Base-by-base conservation (phyloP, 2,329 filamentous ascomycete species). In the Atkinsonella hypoxylon region DNA sequence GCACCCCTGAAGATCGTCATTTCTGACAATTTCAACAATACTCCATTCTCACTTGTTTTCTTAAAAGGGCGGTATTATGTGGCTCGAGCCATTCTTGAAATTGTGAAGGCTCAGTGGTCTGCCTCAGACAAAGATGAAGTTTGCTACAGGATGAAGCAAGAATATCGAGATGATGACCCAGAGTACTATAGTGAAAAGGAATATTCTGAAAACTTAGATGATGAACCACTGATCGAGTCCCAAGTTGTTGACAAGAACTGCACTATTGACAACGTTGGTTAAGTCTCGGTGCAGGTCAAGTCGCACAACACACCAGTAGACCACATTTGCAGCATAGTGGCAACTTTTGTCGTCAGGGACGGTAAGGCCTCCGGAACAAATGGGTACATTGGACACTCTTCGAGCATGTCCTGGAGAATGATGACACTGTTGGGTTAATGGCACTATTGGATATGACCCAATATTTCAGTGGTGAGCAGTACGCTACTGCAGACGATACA, bases 231-330 rank as follows among this genome's bases (percentile, higher is more conserved):
- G 7, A 71, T 80, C 40, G 68, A 71, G 45, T 68, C 67, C 15
- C 75, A 83, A 53, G 70, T 82, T 40, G 68, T 88, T 30, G 77
- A 84, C 56, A 78, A 83, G 12, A 72, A 76, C 36, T 87, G 86
- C 62, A 93, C 87, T 0, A 77, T 91, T 48, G 85, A 93, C 15
- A 81, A 88, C 57, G 74, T 93, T 51, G 85, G 85, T 0, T 77
- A 87, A 55, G 72, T 85, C 4, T 79, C 78, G 0, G 82, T 77
- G 60, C 74, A 83, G 50, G 83, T 89, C 52, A 82, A 86, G 61
- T 86, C 84, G 51, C 67, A 71, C 15, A 66, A 75, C 9, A 73
- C 72, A 36, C 82, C 87, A 2, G 60, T 77, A 1, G 55, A 64
- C 0, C 63, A 86, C 51, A 63, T 89, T 5, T 56, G 61, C 4